A percentile compares a stretch with the other conserved stretches of the same genome.
These are phyloP conservation scores for Sphaerostilbella broomeana DNA, from an alignment of 2,329 filamentous ascomycete genomes.

Conservation along the genomic window DNA sequence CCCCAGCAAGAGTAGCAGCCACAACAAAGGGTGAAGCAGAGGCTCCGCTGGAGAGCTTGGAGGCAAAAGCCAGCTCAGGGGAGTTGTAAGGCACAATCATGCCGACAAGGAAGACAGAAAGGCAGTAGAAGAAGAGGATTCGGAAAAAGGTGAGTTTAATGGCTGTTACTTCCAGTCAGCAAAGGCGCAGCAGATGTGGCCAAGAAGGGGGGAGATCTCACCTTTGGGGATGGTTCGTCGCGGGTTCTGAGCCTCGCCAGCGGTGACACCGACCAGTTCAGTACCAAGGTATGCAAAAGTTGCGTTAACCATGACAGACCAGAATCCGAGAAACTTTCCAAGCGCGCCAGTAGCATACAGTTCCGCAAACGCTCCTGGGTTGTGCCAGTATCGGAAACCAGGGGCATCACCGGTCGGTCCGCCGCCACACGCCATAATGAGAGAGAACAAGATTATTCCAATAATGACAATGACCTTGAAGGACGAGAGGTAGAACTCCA, in stretches of 20 bases:
- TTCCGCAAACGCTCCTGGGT: constrained; percentile 44
- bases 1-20: constrained; percentile 58
- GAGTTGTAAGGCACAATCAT: constrained; percentile 72
- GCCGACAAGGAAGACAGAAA: constrained; percentile 67
- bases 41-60: constrained; percentile 29
- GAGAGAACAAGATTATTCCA: constrained; percentile 57
- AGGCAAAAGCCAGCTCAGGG: constrained; percentile 51
- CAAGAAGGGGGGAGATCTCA: not conserved
- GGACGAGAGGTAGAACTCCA: constrained; percentile 55
- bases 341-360: constrained; percentile 21
- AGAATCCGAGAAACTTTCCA: constrained; percentile 57
- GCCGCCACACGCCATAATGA: constrained; percentile 59
- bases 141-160: constrained; percentile 79
- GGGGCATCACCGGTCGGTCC: constrained; percentile 55
- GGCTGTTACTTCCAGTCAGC: constrained; percentile 31
- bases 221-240: constrained; percentile 63
- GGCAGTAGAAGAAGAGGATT: constrained; percentile 72
- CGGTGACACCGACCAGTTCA: constrained; percentile 70
- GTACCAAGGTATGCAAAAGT: constrained; percentile 75
- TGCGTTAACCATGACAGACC: constrained; percentile 67
- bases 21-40: constrained; percentile 66
- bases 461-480: constrained; percentile 64
- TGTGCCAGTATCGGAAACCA: constrained; percentile 60
- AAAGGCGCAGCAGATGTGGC: not conserved
- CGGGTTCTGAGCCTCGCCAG: constrained; percentile 74